Base-by-base conservation (phyloP, 257 asterid species). In the Forsythia viridissima region DNA sequence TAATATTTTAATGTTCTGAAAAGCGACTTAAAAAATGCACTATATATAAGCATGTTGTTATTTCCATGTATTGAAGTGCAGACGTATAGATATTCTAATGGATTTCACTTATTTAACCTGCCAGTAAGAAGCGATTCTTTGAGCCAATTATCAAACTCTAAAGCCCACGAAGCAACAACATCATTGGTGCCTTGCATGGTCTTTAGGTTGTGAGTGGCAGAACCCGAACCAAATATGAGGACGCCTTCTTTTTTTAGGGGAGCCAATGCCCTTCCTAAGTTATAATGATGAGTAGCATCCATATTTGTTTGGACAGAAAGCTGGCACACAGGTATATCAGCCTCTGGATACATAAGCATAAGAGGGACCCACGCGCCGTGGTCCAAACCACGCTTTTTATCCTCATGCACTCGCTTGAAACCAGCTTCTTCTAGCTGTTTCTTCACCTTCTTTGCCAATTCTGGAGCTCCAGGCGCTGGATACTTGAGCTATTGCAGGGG, bases 291-390 rank as follows among this genome's bases (percentile, higher is more conserved):
- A 55, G 92, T 85, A 65, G 93, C 97, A 78, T 88, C 91, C 81
- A 80, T 74, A 36, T 86, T 41, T 44, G 93, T 81, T 84, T 92
- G 97, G 73, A 92, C 88, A 36, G 97, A 92, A 52, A 92, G 94
- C 79, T 92, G 97, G 71, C 96, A 91, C 5, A 92, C 97, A 0
- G 97, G 97, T 69, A 92, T 90, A 80, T 92, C 93, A 76, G 97
- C 92, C 38, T 86, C 90, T 1, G 97, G 97, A 81, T 91, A 92
- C 96, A 92, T 92, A n/a, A 92, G 91, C 92, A 90, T 88, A 3
- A 92, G 94, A 3, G 97, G 97, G 30, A 91, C 93, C 97, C 97
- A 90, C 10, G 97, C 97, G 34, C 97, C 97, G 21, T 92, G 97
- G 83, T 92, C 97, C 81, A 92, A 75, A 20, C 97, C 97, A 11